phyloP scores from a whole-genome alignment of 139 green algal species.

The Dunaliella primolecta region DNA sequence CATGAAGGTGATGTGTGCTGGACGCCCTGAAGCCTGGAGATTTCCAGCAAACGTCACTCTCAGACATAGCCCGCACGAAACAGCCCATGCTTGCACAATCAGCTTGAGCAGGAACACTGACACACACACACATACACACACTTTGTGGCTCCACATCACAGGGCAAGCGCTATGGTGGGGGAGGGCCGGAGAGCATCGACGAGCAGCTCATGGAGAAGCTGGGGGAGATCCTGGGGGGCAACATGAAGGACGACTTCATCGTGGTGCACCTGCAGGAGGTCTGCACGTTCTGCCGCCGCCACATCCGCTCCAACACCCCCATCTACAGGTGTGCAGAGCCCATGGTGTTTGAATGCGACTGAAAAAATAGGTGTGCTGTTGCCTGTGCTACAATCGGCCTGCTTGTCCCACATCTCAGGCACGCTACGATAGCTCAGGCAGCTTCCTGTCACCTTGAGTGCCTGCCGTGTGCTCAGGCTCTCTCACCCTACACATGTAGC shows the following conservation, averaged over 20 bases:
- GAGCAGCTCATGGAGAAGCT: conserved; percentile 79
- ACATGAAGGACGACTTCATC: conserved; percentile 98
- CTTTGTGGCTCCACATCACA: conserved; percentile 40
- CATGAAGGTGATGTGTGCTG: no score
- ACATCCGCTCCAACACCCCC: conserved; percentile 17
- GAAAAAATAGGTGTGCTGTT: background rate
- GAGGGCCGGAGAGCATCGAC: conserved; percentile 47
- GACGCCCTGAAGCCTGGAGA: no score
- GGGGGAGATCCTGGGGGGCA: conserved; percentile 76
- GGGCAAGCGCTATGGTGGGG: conserved; percentile 68
- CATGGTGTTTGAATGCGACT: background rate
- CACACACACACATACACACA: background rate
- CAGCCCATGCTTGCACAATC: no score
- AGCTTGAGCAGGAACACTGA: no score
- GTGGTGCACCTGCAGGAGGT: conserved; percentile 91
- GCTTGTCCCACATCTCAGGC: no score
- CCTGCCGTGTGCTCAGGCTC: no score
- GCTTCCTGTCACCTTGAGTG: no score
- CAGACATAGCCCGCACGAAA: no score
- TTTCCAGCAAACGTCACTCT: no score
- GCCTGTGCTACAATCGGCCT: background rate
- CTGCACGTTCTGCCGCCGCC: conserved; percentile 81
- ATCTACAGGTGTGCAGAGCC: conserved; percentile 4
- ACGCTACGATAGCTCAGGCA: no score
- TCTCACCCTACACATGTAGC: no score